phyloP scores from a whole-genome alignment of 805 yeast genomes.

The Candida ficus region DNA sequence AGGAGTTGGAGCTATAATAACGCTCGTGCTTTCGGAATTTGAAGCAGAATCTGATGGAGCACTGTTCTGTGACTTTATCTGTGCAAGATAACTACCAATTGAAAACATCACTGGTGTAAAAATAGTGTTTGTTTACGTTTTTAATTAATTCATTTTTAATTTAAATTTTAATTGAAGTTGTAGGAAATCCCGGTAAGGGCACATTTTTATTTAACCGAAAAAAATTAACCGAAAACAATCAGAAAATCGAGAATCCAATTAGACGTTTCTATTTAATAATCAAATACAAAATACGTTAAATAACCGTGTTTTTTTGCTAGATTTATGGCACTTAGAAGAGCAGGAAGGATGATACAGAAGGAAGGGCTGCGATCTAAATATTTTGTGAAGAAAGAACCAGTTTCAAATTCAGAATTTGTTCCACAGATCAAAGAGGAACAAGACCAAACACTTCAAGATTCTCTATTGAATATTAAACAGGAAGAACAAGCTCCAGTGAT shows the following conservation, averaged over 20 bases:
- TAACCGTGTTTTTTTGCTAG: neutral
- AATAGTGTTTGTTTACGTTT: no score
- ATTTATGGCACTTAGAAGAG: constrained; percentile 2
- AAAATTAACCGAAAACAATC: no score
- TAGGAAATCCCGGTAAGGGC: no score
- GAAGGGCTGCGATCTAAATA: neutral
- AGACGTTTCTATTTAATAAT: neutral
- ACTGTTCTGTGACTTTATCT: constrained; percentile 3
- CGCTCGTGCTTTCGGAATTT: neutral
- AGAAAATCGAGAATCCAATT: neutral
- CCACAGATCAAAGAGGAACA: neutral
- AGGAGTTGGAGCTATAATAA: constrained; percentile 10
- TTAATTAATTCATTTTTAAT: no score
- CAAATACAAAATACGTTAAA: neutral
- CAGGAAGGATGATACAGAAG: neutral
- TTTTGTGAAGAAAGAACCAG: constrained; percentile 1
- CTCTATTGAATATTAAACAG: neutral
- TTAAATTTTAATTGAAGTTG: no score
- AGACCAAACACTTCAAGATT: neutral
- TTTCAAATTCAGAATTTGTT: neutral
- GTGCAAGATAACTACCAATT: constrained; percentile 16
- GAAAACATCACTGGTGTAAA: no score
- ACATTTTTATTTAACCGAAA: no score
- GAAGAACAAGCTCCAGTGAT: neutral
- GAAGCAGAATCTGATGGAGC: neutral